These are phyloP conservation scores for Claviceps paspali DNA, from an alignment of 2,329 filamentous ascomycete species.

Conservation along the genomic window DNA sequence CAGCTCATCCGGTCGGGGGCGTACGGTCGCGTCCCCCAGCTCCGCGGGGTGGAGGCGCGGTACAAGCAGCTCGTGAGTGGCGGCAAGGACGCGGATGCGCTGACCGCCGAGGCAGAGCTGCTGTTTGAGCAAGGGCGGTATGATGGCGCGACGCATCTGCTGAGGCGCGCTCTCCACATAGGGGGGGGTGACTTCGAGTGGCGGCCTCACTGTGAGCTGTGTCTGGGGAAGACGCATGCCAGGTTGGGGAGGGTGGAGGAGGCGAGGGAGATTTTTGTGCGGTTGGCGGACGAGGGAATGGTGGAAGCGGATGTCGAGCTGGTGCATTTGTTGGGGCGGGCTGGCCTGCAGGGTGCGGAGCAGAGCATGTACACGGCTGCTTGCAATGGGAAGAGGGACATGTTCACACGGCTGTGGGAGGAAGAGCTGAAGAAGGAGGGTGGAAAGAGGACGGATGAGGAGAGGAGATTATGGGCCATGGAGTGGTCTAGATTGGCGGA, in stretches of 20 bases:
- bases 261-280: constrained; percentile 11
- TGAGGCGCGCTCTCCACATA: constrained; percentile 13
- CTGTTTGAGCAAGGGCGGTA: constrained; percentile 13
- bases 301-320: constrained; percentile 15
- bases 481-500: constrained; percentile 21
- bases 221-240: constrained; percentile 12
- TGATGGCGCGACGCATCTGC: constrained; percentile 9
- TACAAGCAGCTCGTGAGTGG: constrained; percentile 17
- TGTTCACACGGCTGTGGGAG: constrained; percentile 16
- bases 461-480: constrained; percentile 16
- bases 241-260: constrained; percentile 11
- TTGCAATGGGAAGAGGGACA: constrained; percentile 11
- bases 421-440: constrained; percentile 11
- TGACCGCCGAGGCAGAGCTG: constrained; percentile 18
- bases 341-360: constrained; percentile 6
- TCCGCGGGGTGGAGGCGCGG: constrained; percentile 11
- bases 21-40: constrained; percentile 10
- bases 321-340: constrained; percentile 12
- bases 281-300: constrained; percentile 10
- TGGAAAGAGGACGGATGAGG: constrained; percentile 6
- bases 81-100: constrained; percentile 19
- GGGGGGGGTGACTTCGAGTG: constrained; percentile 12
- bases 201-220: constrained; percentile 13
- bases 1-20: constrained; percentile 9
- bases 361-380: constrained; percentile 15